A percentile compares a stretch with the other conserved stretches of the same genome.
Evolutionary conservation across 768 basidiomycete genomes (phyloP).

Genomic region (Thelephora aurantiotincta): DNA sequence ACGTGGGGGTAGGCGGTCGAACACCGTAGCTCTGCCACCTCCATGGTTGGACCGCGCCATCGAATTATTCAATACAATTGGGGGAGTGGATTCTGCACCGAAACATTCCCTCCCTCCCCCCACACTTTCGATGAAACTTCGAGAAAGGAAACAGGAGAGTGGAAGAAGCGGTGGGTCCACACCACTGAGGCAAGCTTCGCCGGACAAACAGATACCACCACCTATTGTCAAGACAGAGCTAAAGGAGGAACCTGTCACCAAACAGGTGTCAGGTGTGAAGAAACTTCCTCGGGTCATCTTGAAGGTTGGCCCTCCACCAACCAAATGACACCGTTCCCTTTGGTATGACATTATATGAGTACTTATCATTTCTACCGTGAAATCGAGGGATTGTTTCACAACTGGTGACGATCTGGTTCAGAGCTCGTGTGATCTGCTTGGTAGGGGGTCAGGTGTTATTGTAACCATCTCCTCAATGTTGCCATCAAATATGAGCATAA

Average conservation of each 20-base stretch:
- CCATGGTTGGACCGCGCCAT: slow-evolving; percentile 48
- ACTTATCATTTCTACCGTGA: background rate
- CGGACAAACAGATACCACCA: too few relatives aligned
- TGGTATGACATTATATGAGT: background rate
- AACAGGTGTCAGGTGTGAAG: slow-evolving; percentile 16
- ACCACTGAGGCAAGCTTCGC: background rate
- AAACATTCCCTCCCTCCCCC: slow-evolving; percentile 5
- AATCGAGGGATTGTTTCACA: too few relatives aligned
- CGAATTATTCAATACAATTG: slow-evolving; percentile 30
- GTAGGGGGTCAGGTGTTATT: background rate
- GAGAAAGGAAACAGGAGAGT: slow-evolving; percentile 27
- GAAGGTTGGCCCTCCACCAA: slow-evolving; percentile 30
- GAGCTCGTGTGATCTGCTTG: background rate
- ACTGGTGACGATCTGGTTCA: too few relatives aligned
- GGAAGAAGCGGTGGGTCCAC: slow-evolving; percentile 5
- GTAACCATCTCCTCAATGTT: background rate
- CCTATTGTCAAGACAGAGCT: background rate
- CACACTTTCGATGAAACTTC: slow-evolving; percentile 25
- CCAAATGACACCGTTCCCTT: background rate
- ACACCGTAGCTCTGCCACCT: slow-evolving; percentile 21
- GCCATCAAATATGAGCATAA: too few relatives aligned
- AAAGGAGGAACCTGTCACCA: slow-evolving; percentile 6
- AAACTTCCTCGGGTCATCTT: slow-evolving; percentile 42
- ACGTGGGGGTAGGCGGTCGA: slow-evolving; percentile 30
- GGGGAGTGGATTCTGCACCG: slow-evolving; percentile 11